Conservation (phyloP, 805 yeast species). For the Yarrowia yakushimensis region DNA sequence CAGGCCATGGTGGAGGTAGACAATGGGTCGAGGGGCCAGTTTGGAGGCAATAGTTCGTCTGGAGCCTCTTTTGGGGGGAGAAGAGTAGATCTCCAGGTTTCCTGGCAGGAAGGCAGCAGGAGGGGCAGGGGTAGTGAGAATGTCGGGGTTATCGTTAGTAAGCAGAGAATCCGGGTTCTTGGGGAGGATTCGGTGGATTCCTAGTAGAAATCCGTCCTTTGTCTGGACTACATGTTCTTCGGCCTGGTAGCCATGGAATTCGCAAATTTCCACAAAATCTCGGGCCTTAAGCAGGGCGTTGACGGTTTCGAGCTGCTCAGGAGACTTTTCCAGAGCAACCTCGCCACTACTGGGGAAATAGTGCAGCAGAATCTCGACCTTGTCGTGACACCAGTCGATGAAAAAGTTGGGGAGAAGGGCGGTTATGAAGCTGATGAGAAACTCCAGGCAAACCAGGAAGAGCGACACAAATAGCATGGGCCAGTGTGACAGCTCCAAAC, state of each 20-base stretch:
- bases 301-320: constrained; percentile 15
- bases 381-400: constrained; percentile 31
- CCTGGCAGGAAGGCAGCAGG: background rate
- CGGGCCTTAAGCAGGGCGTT: constrained; percentile 14
- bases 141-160: background rate
- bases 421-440: constrained; percentile 35
- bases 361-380: constrained; percentile 25
- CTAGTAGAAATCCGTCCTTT: constrained; percentile 69
- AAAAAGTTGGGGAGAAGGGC: constrained; percentile 34
- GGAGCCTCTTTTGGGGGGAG: constrained; percentile 10
- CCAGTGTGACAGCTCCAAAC: constrained; percentile 36
- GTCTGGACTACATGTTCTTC: constrained; percentile 79
- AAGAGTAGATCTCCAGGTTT: constrained; percentile 1
- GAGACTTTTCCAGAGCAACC: constrained; percentile 5
- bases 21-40: constrained; percentile 43
- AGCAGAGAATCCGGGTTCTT: background rate
- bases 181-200: constrained; percentile 59
- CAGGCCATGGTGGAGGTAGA: constrained; percentile 87
- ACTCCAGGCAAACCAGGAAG: constrained; percentile 36
- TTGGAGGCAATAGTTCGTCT: constrained; percentile 11
- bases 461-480: constrained; percentile 37
- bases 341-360: constrained; percentile 14
- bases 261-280: constrained; percentile 60
- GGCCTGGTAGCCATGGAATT: constrained; percentile 60
- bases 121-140: background rate